Evolutionary conservation across 768 basidiomycete species (phyloP).

Genomic region (Boletus eberwhitei): DNA sequence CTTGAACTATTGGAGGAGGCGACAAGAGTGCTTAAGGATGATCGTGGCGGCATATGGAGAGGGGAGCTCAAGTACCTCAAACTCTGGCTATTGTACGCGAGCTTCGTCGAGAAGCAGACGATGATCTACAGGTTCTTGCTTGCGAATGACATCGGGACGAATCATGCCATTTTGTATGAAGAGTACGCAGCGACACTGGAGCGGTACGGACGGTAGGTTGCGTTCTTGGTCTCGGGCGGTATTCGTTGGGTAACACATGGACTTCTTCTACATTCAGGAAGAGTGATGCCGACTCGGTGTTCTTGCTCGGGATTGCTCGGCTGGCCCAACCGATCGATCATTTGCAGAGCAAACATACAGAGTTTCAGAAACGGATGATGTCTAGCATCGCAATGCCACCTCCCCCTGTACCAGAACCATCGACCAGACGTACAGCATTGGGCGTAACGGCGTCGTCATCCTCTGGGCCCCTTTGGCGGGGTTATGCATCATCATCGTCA

Average conservation of each 20-base stretch:
- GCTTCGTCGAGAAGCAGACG: conserved; percentile 84
- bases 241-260: conserved; percentile 16
- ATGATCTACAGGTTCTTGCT: conserved; percentile 89
- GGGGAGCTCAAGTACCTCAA: conserved; percentile 85
- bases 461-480: conserved; percentile 24
- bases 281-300: conserved; percentile 85
- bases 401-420: conserved; percentile 34
- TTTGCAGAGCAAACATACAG: conserved; percentile 70
- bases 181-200: conserved; percentile 87
- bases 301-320: conserved; percentile 83
- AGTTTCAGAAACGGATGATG: conserved; percentile 94
- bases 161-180: conserved; percentile 81
- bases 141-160: conserved; percentile 86
- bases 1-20: conserved; percentile 91
- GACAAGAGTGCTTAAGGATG: conserved; percentile 77
- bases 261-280: conserved; percentile 46
- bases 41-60: conserved; percentile 70
- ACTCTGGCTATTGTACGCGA: conserved; percentile 91
- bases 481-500: conserved; percentile 12
- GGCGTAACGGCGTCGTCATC: conserved; percentile 40
- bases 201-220: conserved; percentile 67
- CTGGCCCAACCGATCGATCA: conserved; percentile 78
- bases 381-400: conserved; percentile 39
- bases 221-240: conserved; percentile 29
- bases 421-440: conserved; percentile 43